phyloP scores from a whole-genome alignment of 345 rosid genomes.

The Acer negundo region DNA sequence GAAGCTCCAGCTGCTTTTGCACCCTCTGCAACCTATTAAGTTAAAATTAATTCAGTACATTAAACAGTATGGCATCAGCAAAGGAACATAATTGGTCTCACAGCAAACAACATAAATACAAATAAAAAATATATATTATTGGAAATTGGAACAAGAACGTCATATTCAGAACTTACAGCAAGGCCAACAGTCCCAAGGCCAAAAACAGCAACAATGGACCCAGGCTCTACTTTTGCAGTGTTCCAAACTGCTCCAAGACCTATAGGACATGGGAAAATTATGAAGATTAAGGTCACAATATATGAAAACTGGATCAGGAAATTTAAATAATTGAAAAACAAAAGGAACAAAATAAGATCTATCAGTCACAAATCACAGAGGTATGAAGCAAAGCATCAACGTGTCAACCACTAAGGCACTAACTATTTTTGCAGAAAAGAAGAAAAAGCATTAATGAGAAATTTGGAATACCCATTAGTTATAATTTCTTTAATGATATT shows the following conservation, averaged over 20 bases:
- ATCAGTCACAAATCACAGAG: neutral
- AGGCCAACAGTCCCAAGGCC: conserved; percentile 99
- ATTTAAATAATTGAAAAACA: neutral
- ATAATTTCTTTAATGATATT: neutral
- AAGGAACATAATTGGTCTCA: neutral
- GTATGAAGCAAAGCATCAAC: neutral
- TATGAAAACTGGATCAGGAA: neutral
- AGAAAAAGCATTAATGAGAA: neutral
- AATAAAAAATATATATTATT: neutral
- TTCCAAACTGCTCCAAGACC: conserved; percentile 99
- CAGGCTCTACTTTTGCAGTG: conserved; percentile 96
- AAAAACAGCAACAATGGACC: conserved; percentile 86
- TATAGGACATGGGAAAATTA: conserved; percentile 18
- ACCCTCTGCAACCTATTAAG: conserved; percentile 91
- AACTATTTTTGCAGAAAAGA: neutral
- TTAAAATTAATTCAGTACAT: neutral
- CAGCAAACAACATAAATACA: neutral
- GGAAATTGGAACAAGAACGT: neutral
- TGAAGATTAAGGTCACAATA: neutral
- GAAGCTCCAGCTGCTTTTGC: conserved; percentile 98
- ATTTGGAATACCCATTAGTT: neutral
- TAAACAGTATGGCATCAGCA: neutral
- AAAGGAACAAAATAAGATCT: neutral
- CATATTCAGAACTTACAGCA: conserved; percentile 61
- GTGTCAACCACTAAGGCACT: neutral